phyloP scores from a whole-genome alignment of 169 alveolate genomes.

The Eimeria acervulina region DNA sequence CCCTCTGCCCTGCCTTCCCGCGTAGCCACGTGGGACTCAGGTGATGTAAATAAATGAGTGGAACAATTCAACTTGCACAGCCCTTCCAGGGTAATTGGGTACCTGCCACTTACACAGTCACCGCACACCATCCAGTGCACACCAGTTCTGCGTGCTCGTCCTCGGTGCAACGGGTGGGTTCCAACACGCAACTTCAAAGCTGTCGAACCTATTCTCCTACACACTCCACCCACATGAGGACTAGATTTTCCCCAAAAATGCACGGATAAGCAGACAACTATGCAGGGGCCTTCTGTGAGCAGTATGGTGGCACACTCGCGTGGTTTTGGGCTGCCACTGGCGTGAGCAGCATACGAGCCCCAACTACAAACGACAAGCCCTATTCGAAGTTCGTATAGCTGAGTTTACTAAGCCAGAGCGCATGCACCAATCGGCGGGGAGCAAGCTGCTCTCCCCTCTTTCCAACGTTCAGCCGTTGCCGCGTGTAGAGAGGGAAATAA shows the following conservation, averaged over 20 bases:
- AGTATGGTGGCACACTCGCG: neutral
- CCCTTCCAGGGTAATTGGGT: neutral
- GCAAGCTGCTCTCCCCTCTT: neutral
- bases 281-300: neutral
- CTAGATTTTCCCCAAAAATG: neutral
- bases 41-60: neutral
- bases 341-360: neutral
- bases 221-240: neutral
- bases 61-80: neutral
- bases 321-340: neutral
- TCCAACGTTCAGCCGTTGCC: neutral
- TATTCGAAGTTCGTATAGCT: neutral
- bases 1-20: constrained; percentile 39
- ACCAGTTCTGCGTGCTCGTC: neutral
- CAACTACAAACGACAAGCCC: neutral
- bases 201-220: neutral
- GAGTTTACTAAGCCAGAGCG: neutral
- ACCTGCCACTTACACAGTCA: neutral
- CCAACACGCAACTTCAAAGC: neutral
- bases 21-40: constrained; percentile 4
- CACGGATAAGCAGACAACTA: neutral
- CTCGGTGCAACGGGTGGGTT: neutral
- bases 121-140: neutral
- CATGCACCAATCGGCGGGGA: neutral
- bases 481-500: neutral